Evolutionary conservation across 345 rosid species (phyloP).

Genomic region (Trapa incisa): DNA sequence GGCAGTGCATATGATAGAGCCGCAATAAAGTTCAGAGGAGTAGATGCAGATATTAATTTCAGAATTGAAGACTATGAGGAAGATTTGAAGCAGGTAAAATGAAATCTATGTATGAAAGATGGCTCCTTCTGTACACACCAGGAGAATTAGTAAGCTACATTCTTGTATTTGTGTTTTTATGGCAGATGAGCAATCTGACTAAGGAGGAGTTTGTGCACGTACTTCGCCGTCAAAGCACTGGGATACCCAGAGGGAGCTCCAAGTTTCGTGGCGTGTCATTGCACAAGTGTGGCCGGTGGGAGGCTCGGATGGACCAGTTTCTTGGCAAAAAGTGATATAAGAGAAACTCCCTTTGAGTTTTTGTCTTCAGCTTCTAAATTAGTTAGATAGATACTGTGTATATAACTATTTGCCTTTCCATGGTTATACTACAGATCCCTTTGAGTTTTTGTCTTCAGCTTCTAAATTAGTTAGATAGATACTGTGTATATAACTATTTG

Average conservation of each 20-base stretch:
- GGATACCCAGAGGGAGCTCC: conserved; percentile 91
- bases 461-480: neutral
- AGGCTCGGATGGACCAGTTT: conserved; percentile 92
- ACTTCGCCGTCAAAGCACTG: conserved; percentile 92
- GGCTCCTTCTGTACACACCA: neutral
- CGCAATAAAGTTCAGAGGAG: conserved; percentile 94
- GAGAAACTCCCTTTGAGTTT: neutral
- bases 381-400: neutral
- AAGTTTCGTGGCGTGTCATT: conserved; percentile 93
- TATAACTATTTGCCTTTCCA: neutral
- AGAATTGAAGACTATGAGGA: conserved; percentile 71
- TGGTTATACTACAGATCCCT: too few species aligned
- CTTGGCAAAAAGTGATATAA: conserved; percentile 64
- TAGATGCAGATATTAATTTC: conserved; percentile 89
- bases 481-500: neutral
- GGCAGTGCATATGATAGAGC: conserved; percentile 95
- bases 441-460: neutral
- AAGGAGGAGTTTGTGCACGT: conserved; percentile 96
- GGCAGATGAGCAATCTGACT: conserved; percentile 73
- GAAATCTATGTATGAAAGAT: too few species aligned
- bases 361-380: neutral
- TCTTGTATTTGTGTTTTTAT: conserved; percentile 5
- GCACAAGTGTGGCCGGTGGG: conserved; percentile 99
- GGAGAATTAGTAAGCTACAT: neutral
- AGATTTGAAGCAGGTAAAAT: conserved; percentile 73